These are phyloP conservation scores for Boletus insuetus DNA, from an alignment of 768 basidiomycete genomes.

Conservation along the genomic window DNA sequence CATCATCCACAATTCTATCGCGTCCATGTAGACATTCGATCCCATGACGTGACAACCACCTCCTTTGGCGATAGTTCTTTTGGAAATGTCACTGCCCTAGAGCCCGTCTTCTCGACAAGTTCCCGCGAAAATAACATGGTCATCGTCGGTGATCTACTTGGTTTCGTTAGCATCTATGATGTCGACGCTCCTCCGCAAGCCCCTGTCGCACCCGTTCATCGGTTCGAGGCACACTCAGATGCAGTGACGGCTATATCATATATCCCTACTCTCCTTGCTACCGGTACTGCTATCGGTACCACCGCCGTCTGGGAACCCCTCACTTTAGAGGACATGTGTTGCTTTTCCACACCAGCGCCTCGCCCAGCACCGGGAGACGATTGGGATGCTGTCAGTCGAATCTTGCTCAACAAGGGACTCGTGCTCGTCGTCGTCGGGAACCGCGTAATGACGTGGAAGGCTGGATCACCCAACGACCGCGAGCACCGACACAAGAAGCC, in stretches of 20 bases:
- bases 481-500: conserved; percentile 35
- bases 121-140: conserved; percentile 49
- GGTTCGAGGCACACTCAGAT: conserved; percentile 64
- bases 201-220: conserved; percentile 36
- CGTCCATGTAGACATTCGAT: conserved; percentile 36
- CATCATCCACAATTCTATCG: conserved; percentile 54
- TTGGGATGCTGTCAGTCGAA: conserved; percentile 49
- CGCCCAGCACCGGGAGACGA: conserved; percentile 34
- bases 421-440: conserved; percentile 61
- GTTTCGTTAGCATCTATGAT: conserved; percentile 60
- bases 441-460: conserved; percentile 66
- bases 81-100: conserved; percentile 49
- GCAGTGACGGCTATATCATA: conserved; percentile 65
- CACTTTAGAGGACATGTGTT: conserved; percentile 54
- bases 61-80: conserved; percentile 52
- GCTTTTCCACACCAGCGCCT: conserved; percentile 49
- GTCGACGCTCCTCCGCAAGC: conserved; percentile 34
- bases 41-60: conserved; percentile 31
- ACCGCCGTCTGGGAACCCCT: conserved; percentile 65
- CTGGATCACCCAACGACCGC: conserved; percentile 41
- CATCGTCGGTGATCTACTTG: conserved; percentile 62
- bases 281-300: conserved; percentile 62
- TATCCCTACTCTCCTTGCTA: conserved; percentile 57
- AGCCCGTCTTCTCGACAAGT: conserved; percentile 42
- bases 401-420: conserved; percentile 52